These are phyloP conservation scores for Lasiosphaeriaceae sp. DNA, from an alignment of 495 filamentous ascomycete genomes.

Conservation along the genomic window DNA sequence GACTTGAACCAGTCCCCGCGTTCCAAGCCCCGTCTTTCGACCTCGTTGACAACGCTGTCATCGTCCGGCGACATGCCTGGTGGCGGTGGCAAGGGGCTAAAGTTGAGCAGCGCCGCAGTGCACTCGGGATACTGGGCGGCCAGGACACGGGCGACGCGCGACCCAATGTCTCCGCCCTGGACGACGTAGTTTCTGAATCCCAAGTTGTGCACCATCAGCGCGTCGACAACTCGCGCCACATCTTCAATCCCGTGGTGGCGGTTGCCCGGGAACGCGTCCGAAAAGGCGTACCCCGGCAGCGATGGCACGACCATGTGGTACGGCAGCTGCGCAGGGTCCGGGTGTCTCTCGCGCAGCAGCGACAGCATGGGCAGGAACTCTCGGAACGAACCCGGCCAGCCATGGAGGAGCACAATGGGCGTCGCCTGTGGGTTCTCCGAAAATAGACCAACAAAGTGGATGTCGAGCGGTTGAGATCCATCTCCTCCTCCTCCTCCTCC, in stretches of 20 bases:
- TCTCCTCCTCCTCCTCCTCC: too few relatives aligned
- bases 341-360: slow-evolving; percentile 47
- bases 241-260: slow-evolving; percentile 42
- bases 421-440: slow-evolving; percentile 55
- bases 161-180: slow-evolving; percentile 62
- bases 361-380: slow-evolving; percentile 48
- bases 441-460: slow-evolving; percentile 63
- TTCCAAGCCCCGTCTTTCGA: slow-evolving; percentile 10
- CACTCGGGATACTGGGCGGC: slow-evolving; percentile 28
- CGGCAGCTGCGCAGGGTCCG: slow-evolving; percentile 45
- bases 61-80: slow-evolving; percentile 2
- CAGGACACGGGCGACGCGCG: slow-evolving; percentile 30
- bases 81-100: slow-evolving; percentile 4
- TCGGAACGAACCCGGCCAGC: slow-evolving; percentile 49
- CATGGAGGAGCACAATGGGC: slow-evolving; percentile 53
- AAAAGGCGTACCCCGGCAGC: slow-evolving; percentile 59
- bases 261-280: slow-evolving; percentile 48
- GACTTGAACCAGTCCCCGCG: slow-evolving; percentile 11
- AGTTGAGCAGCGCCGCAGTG: slow-evolving; percentile 34
- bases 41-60: slow-evolving; percentile 9
- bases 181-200: slow-evolving; percentile 47
- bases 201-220: slow-evolving; percentile 59
- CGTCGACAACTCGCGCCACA: slow-evolving; percentile 46
- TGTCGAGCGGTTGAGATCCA: slow-evolving; percentile 29
- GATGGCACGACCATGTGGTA: slow-evolving; percentile 66